Conservation (phyloP, 208 protist species). For the Trypanosoma scelopori region DNA sequence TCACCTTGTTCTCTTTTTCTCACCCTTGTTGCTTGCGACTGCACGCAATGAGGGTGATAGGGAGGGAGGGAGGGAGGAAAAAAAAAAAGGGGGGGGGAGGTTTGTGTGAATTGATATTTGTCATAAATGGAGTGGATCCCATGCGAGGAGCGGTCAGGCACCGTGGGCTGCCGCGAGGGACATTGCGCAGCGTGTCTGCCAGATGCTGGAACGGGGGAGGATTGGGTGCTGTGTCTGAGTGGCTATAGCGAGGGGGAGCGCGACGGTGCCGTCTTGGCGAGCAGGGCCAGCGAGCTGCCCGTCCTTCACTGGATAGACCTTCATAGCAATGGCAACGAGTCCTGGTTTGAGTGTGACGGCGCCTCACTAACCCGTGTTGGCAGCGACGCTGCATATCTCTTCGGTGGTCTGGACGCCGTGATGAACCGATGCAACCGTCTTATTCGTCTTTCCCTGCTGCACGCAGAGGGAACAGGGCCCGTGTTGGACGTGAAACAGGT, state of each 20-base stretch:
- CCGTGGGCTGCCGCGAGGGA: constrained; percentile 60
- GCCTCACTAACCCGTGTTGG: constrained; percentile 44
- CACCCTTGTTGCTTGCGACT: not conserved
- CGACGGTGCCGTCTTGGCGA: constrained; percentile 32
- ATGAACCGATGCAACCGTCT: constrained; percentile 48
- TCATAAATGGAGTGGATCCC: constrained; percentile 45
- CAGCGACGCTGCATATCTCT: constrained; percentile 33
- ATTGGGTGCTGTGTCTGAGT: constrained; percentile 54
- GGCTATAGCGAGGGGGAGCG: constrained; percentile 67
- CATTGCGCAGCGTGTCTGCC: constrained; percentile 55
- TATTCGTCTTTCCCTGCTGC: constrained; percentile 9
- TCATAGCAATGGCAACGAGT: not conserved
- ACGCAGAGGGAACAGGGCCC: not conserved
- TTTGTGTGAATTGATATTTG: not conserved
- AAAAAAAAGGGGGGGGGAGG: no score
- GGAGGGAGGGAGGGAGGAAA: no score
- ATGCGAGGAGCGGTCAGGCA: constrained; percentile 37
- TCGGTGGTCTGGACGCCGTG: constrained; percentile 61
- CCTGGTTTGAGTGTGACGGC: constrained; percentile 55
- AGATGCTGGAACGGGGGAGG: constrained; percentile 1
- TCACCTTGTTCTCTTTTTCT: not conserved
- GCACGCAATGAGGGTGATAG: no score
- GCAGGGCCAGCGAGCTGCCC: constrained; percentile 24
- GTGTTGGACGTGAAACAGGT: constrained; percentile 25
- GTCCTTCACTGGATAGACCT: constrained; percentile 40